phyloP scores from a whole-genome alignment of 352 stramenopile genomes.

The Albugo candida region DNA sequence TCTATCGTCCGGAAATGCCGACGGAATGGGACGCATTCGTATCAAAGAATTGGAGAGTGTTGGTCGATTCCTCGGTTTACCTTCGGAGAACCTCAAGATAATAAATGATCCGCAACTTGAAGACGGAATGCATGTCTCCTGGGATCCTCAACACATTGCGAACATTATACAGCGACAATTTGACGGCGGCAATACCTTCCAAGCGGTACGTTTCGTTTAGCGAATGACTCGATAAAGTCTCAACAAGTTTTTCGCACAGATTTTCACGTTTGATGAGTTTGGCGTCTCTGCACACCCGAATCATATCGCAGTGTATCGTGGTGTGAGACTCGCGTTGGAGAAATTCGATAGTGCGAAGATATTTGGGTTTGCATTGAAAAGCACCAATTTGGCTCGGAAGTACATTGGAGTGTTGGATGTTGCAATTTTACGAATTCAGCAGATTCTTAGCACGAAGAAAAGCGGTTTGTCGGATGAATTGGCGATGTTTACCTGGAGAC shows the following conservation, averaged over 20 bases:
- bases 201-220: conserved; percentile 23
- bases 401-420: conserved; percentile 76
- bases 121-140: conserved; percentile 69
- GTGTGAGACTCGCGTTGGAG: conserved; percentile 26
- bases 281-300: conserved; percentile 89
- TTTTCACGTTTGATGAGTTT: conserved; percentile 88
- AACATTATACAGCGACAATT: conserved; percentile 32
- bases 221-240: not conserved
- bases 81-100: conserved; percentile 25
- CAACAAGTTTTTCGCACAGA: conserved; percentile 11
- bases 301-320: conserved; percentile 65
- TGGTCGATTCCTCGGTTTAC: conserved; percentile 30
- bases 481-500: conserved; percentile 30
- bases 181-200: conserved; percentile 20
- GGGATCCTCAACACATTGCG: conserved; percentile 44
- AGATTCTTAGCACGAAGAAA: too few relatives aligned
- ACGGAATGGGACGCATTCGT: conserved; percentile 72
- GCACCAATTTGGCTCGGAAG: conserved; percentile 65
- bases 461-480: conserved; percentile 12
- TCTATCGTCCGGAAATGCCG: conserved; percentile 82
- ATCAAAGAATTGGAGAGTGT: conserved; percentile 61
- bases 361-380: conserved; percentile 37
- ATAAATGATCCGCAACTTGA: conserved; percentile 67
- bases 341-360: conserved; percentile 21
- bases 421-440: not conserved